Evolutionary conservation across 2,329 filamentous ascomycete genomes (phyloP).

Genomic region (Metarhizium album): DNA sequence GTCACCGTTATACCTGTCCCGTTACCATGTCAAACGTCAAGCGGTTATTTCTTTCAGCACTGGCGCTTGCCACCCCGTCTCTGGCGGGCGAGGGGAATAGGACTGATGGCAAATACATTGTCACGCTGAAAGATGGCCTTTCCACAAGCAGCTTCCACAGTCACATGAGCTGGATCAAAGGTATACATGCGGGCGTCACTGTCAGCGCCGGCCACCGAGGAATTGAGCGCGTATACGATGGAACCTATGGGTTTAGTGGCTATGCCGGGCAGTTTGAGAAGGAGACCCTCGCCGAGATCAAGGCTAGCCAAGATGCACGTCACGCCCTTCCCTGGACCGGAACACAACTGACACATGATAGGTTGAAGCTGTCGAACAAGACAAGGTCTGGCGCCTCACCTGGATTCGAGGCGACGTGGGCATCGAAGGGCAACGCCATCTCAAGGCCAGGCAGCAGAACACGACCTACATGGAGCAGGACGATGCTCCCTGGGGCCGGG

Average conservation of each 20-base stretch:
- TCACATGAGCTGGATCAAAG: slow-evolving; percentile 38
- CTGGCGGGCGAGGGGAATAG: slow-evolving; percentile 11
- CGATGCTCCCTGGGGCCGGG: slow-evolving; percentile 1
- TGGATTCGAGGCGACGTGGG: slow-evolving; percentile 10
- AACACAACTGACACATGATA: background rate
- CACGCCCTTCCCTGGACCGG: background rate
- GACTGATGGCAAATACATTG: slow-evolving; percentile 41
- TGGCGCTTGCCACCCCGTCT: slow-evolving; percentile 13
- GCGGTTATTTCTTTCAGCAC: slow-evolving; percentile 16
- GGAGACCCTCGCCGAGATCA: slow-evolving; percentile 29
- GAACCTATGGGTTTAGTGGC: slow-evolving; percentile 23
- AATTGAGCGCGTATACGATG: slow-evolving; percentile 20
- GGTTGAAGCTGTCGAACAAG: slow-evolving; percentile 21
- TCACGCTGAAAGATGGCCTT: slow-evolving; percentile 47
- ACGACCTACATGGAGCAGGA: background rate
- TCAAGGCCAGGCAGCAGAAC: background rate
- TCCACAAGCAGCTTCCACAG: slow-evolving; percentile 31
- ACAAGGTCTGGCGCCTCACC: slow-evolving; percentile 18
- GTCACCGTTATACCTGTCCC: no score
- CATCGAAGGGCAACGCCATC: background rate
- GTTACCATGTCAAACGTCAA: slow-evolving; percentile 19
- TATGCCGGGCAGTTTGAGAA: slow-evolving; percentile 34
- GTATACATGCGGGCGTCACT: slow-evolving; percentile 43
- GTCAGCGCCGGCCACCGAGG: slow-evolving; percentile 32
- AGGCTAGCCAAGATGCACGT: slow-evolving; percentile 30